Conservation (phyloP, 2,329 filamentous ascomycete species). For the Beauveria bassiana region DNA sequence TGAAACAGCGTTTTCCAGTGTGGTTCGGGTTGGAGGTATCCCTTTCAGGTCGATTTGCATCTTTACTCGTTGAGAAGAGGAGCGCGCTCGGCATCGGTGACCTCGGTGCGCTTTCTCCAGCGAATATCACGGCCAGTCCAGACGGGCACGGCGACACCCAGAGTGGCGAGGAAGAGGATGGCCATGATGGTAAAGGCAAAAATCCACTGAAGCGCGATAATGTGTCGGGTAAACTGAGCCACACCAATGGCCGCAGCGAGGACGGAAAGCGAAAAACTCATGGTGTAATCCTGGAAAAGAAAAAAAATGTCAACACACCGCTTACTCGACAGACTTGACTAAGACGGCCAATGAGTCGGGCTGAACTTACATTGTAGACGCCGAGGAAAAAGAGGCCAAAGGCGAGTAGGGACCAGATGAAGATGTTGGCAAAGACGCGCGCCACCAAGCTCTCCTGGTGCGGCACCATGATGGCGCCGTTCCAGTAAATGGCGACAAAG, state of each 20-base stretch:
- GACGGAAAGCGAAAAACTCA: conserved; percentile 71
- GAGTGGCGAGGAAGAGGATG: conserved; percentile 61
- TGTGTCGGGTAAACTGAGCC: conserved; percentile 64
- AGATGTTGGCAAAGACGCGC: conserved; percentile 77
- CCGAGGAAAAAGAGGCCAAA: conserved; percentile 72
- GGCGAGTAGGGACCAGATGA: conserved; percentile 75
- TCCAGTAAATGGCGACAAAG: conserved; percentile 82
- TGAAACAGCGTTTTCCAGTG: neutral
- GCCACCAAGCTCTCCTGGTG: conserved; percentile 58
- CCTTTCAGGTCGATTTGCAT: neutral
- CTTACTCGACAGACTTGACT: neutral
- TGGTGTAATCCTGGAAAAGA: conserved; percentile 52
- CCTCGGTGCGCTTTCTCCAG: conserved; percentile 35
- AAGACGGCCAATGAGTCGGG: too few relatives aligned
- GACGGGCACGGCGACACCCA: conserved; percentile 56
- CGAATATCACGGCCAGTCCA: conserved; percentile 50
- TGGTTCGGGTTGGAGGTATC: neutral
- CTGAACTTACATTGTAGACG: conserved; percentile 54
- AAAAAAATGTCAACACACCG: neutral
- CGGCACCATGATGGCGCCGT: conserved; percentile 74
- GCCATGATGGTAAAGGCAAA: conserved; percentile 81
- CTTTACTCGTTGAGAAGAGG: conserved; percentile 44
- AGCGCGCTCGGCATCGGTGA: conserved; percentile 49
- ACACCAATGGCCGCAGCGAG: conserved; percentile 69
- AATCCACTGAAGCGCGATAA: conserved; percentile 83